These are phyloP conservation scores for Penicillium sp. DNA, from an alignment of 2,329 filamentous ascomycete species.

Conservation along the genomic window DNA sequence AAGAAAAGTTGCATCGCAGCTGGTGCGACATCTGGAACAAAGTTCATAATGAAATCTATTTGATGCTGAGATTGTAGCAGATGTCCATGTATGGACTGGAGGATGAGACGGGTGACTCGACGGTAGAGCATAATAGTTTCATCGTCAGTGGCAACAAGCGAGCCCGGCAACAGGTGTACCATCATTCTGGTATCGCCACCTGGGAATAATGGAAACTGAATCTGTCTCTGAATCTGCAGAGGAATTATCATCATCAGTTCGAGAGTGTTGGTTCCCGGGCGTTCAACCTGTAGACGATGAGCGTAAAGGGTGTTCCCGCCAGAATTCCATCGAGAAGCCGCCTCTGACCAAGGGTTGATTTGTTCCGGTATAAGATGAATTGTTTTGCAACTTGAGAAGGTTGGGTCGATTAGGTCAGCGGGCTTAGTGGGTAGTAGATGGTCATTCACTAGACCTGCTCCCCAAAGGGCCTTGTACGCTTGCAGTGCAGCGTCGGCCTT, in stretches of 20 bases:
- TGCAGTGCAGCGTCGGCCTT: slow-evolving; percentile 3
- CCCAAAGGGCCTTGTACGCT: not conserved
- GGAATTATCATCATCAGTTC: not conserved
- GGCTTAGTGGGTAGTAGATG: slow-evolving; percentile 2
- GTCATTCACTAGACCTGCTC: slow-evolving; percentile 1
- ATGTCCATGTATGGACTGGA: not conserved
- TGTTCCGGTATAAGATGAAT: not conserved
- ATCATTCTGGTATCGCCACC: not conserved
- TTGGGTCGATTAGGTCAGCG: not conserved
- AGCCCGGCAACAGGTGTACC: not conserved
- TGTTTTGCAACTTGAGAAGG: too few relatives aligned
- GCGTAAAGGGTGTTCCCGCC: not conserved
- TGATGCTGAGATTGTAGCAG: not conserved
- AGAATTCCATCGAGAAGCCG: not conserved
- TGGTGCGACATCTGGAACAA: not conserved
- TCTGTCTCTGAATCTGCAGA: not conserved
- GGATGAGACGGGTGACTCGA: not conserved
- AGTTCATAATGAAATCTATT: not conserved
- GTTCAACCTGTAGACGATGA: not conserved
- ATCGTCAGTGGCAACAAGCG: not conserved
- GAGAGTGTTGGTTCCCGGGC: not conserved
- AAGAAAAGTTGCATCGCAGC: not conserved
- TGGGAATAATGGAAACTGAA: not conserved
- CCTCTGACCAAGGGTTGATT: not conserved
- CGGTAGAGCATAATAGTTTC: not conserved